phyloP scores from a whole-genome alignment of 495 filamentous ascomycete genomes.

The Lasiosphaeria hispida region DNA sequence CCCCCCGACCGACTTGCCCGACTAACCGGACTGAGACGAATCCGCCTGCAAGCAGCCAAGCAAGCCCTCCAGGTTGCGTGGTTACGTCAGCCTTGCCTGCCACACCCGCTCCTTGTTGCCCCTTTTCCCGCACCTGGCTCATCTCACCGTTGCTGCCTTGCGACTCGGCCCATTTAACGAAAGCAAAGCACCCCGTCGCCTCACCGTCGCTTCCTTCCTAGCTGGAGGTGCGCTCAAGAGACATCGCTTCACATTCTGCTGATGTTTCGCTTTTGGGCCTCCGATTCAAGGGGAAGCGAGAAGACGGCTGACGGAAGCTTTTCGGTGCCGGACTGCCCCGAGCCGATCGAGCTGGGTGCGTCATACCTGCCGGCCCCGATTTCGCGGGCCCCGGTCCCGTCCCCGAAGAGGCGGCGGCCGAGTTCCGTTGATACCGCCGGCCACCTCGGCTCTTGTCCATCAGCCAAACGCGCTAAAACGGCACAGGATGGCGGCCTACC shows the following conservation, averaged over 20 bases:
- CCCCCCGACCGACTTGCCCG: slow-evolving; percentile 12
- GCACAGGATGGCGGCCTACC: slow-evolving; percentile 34
- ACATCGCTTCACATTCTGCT: slow-evolving; percentile 14
- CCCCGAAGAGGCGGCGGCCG: slow-evolving; percentile 37
- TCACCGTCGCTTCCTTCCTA: slow-evolving; percentile 17
- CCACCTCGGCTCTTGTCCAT: slow-evolving; percentile 4
- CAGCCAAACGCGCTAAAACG: slow-evolving; percentile 38
- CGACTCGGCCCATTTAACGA: slow-evolving; percentile 14
- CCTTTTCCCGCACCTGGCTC: slow-evolving; percentile 7
- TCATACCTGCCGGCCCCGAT: slow-evolving; percentile 15
- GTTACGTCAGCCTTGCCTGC: slow-evolving; percentile 27
- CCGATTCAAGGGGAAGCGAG: slow-evolving; percentile 48
- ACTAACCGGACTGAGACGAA: slow-evolving; percentile 10
- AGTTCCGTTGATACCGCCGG: slow-evolving; percentile 29
- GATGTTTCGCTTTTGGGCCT: slow-evolving; percentile 53
- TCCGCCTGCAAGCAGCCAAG: slow-evolving; percentile 13
- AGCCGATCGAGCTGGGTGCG: slow-evolving; percentile 11
- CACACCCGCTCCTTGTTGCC: slow-evolving; percentile 8
- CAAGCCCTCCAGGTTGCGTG: neutral
- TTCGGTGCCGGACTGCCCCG: slow-evolving; percentile 15
- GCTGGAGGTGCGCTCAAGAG: slow-evolving; percentile 8
- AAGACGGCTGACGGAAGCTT: slow-evolving; percentile 29
- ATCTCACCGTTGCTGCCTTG: slow-evolving; percentile 27
- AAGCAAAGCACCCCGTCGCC: slow-evolving; percentile 15
- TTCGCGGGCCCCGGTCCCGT: slow-evolving; percentile 18